A percentile compares a stretch with the other conserved stretches of the same genome.
phyloP scores from a whole-genome alignment of 257 asterid species.

The Nicotiana sylvestris region DNA sequence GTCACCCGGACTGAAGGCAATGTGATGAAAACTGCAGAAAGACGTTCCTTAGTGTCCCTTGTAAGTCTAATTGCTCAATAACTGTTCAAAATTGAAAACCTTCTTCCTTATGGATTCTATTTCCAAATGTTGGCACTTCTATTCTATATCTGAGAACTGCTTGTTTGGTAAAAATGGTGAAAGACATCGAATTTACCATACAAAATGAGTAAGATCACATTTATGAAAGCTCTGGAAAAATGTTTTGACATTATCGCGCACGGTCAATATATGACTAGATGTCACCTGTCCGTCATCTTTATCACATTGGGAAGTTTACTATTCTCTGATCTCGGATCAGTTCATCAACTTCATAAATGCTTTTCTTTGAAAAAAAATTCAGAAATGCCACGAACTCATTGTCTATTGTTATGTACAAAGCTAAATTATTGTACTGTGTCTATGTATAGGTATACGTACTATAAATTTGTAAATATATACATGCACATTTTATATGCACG shows the following conservation, averaged over 20 bases:
- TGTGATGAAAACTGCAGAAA: conserved; percentile 55
- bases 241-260: background rate
- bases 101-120: background rate
- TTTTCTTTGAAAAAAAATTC: background rate
- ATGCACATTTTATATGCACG: background rate
- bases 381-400: background rate
- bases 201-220: background rate
- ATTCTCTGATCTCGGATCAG: background rate
- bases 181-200: background rate
- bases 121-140: background rate
- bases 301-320: background rate
- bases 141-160: background rate
- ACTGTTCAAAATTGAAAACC: background rate
- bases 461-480: background rate
- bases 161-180: background rate
- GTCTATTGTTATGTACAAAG: background rate
- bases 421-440: background rate
- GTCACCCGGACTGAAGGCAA: conserved; percentile 37
- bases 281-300: background rate
- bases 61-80: conserved; percentile 44
- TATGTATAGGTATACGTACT: background rate
- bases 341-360: background rate
- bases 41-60: conserved; percentile 82
- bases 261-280: background rate
- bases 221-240: background rate